phyloP scores from a whole-genome alignment of 371 early-diverging fungal genomes.

The Blastocladiella emersonii region DNA sequence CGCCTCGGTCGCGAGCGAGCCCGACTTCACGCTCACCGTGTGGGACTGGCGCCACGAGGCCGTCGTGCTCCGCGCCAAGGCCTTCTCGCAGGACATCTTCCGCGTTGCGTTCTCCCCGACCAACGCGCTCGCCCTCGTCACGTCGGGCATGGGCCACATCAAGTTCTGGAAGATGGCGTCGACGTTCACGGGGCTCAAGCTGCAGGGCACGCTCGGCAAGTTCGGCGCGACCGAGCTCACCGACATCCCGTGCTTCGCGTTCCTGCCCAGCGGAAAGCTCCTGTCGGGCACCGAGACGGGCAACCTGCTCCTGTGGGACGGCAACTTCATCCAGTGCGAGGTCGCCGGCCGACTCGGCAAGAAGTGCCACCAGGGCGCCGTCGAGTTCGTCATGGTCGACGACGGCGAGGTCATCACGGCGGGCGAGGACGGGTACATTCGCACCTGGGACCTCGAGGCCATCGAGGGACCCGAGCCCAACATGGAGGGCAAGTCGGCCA shows the following conservation, averaged over 20 bases:
- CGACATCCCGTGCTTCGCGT: constrained; percentile 31
- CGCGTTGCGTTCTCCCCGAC: constrained; percentile 29
- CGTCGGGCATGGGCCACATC: constrained; percentile 44
- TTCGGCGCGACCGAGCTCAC: constrained; percentile 38
- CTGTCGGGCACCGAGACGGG: constrained; percentile 35
- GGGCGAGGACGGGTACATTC: constrained; percentile 38
- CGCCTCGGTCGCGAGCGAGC: constrained; percentile 31
- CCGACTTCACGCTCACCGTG: constrained; percentile 38
- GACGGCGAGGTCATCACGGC: constrained; percentile 34
- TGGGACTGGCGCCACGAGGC: constrained; percentile 35
- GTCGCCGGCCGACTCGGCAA: constrained; percentile 20
- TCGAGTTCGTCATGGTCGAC: constrained; percentile 21
- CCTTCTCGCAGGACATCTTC: constrained; percentile 37
- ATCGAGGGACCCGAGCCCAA: neutral
- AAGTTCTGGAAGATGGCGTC: constrained; percentile 39
- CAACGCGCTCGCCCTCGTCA: constrained; percentile 27
- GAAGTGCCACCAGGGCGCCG: constrained; percentile 28
- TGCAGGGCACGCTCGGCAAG: constrained; percentile 38
- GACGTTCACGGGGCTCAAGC: constrained; percentile 40
- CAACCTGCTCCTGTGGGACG: constrained; percentile 40
- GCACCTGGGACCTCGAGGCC: constrained; percentile 31
- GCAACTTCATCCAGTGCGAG: constrained; percentile 41
- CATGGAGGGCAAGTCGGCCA: neutral
- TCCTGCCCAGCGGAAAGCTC: constrained; percentile 36
- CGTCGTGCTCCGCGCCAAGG: constrained; percentile 31